Conservation (phyloP, 192 early-diverging fungal species). For the Umbelopsis vinacea region DNA sequence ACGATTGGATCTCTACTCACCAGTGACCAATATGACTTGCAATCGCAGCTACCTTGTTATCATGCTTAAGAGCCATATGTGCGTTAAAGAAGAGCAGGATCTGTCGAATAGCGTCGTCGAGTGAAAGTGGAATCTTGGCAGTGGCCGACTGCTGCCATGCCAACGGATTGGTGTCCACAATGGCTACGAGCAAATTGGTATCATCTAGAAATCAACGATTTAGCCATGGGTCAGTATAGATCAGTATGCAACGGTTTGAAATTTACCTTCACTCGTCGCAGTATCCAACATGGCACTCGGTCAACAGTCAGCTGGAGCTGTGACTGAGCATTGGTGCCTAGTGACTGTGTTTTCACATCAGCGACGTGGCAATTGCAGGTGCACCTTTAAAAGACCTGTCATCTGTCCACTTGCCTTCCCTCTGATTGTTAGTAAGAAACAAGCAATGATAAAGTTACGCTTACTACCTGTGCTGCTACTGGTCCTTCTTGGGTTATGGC, state of each 20-base stretch:
- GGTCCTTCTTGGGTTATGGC: constrained; percentile 37
- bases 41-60: constrained; percentile 87
- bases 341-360: constrained; percentile 1
- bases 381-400: background rate
- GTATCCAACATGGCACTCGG: constrained; percentile 31
- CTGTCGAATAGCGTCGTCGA: constrained; percentile 76
- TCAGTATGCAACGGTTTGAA: background rate
- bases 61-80: constrained; percentile 85
- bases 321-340: background rate
- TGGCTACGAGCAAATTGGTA: constrained; percentile 78
- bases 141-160: constrained; percentile 66
- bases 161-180: constrained; percentile 83
- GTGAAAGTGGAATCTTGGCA: constrained; percentile 48
- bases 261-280: constrained; percentile 39
- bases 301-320: background rate
- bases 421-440: constrained; percentile 11
- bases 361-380: background rate
- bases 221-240: background rate
- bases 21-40: constrained; percentile 68
- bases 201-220: constrained; percentile 50
- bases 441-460: constrained; percentile 21
- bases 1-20: constrained; percentile 30
- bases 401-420: background rate
- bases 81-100: constrained; percentile 91
- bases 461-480: constrained; percentile 25